Evolutionary conservation across 768 basidiomycete species (phyloP).

Genomic region (Nidularia pulvinata): DNA sequence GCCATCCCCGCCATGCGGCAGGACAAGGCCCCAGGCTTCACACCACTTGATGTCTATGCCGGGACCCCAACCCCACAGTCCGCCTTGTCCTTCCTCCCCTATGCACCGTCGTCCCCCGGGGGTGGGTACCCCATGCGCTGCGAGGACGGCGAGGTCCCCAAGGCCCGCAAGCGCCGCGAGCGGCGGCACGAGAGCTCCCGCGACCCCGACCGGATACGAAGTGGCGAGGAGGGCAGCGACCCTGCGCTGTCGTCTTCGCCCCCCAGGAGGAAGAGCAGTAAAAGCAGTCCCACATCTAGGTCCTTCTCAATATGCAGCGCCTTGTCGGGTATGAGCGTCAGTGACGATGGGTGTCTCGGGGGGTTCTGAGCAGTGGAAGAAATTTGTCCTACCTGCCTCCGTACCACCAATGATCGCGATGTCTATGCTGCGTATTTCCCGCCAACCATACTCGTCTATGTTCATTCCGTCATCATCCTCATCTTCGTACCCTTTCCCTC

Average conservation of each 20-base stretch:
- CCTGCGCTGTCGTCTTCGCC: neutral
- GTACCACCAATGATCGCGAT: no score
- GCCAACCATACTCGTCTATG: no score
- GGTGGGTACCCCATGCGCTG: conserved; percentile 9
- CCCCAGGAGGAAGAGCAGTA: neutral
- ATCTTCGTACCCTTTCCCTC: no score
- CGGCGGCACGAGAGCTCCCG: conserved; percentile 30
- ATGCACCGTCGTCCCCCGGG: conserved; percentile 22
- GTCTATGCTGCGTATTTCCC: no score
- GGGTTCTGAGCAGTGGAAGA: conserved; percentile 28
- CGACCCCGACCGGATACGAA: conserved; percentile 39
- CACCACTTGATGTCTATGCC: conserved; percentile 9
- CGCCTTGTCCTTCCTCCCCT: conserved; percentile 34
- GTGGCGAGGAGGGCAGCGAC: conserved; percentile 1
- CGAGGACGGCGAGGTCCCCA: conserved; percentile 10
- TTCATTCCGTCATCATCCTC: no score
- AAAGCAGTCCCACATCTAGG: neutral
- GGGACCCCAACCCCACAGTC: conserved; percentile 8
- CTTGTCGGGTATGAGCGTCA: conserved; percentile 19
- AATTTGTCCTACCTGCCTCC: no score
- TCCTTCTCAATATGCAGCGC: conserved; percentile 1
- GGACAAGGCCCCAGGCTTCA: conserved; percentile 7
- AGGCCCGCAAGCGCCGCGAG: conserved; percentile 18
- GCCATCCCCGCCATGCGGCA: conserved; percentile 12
- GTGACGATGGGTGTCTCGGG: conserved; percentile 40